phyloP scores from a whole-genome alignment of 148 eudicot species.

The Rhododendron ferrugineum region DNA sequence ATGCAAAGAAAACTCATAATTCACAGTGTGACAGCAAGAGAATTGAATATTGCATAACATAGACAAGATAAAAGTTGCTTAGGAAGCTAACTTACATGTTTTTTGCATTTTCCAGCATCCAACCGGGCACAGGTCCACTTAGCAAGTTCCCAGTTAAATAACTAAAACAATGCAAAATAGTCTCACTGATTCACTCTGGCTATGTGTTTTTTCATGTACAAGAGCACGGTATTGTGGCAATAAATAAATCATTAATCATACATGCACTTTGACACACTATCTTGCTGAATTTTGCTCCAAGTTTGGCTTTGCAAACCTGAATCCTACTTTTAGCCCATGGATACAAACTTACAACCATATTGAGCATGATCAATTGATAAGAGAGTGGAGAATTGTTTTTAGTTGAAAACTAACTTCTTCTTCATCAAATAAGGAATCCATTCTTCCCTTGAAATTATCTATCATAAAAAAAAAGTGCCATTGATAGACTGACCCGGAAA shows the following conservation, averaged over 20 bases:
- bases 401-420: background rate
- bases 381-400: background rate
- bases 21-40: no score
- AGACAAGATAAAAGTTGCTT: background rate
- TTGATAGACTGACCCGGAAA: no score
- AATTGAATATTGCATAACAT: no score
- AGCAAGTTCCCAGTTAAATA: slow-evolving; percentile 26
- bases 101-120: slow-evolving; percentile 4
- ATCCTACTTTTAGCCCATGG: background rate
- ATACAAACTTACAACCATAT: background rate
- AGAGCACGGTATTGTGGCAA: background rate
- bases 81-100: slow-evolving; percentile 13
- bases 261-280: background rate
- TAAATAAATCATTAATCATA: background rate
- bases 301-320: background rate
- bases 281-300: background rate
- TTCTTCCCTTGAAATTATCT: background rate
- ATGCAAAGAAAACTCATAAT: background rate
- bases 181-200: background rate
- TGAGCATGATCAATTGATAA: background rate
- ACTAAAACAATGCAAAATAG: background rate
- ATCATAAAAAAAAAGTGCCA: background rate
- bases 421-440: background rate
- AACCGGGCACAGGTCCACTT: slow-evolving; percentile 14
- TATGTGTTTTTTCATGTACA: background rate